Percentiles rank a stretch among this genome's conserved stretches.
These are phyloP conservation scores for Galeopsis tetrahit DNA, from an alignment of 257 asterid species.

Conservation along the genomic window DNA sequence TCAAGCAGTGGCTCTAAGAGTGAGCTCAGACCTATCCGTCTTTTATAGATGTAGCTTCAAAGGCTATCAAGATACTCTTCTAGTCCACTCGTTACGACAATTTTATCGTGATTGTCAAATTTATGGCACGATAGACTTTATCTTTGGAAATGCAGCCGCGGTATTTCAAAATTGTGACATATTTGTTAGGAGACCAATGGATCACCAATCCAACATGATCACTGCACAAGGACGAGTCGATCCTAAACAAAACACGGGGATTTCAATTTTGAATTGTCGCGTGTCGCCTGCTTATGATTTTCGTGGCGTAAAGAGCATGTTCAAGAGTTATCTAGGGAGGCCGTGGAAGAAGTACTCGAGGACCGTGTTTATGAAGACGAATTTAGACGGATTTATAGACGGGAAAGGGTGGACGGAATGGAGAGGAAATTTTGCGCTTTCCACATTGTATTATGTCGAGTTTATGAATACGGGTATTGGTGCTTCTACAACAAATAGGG, in stretches of 20 bases:
- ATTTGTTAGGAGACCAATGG: slow-evolving; percentile 56
- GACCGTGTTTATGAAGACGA: slow-evolving; percentile 54
- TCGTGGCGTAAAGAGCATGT: slow-evolving; percentile 31
- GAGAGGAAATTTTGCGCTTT: slow-evolving; percentile 60
- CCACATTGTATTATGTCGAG: slow-evolving; percentile 70
- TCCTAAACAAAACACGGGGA: slow-evolving; percentile 61
- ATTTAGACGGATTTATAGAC: slow-evolving; percentile 58
- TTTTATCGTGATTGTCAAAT: slow-evolving; percentile 73
- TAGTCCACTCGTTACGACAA: slow-evolving; percentile 61
- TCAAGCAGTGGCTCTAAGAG: slow-evolving; percentile 75
- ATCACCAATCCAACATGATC: slow-evolving; percentile 58
- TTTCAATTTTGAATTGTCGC: slow-evolving; percentile 52
- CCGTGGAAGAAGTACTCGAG: slow-evolving; percentile 75
- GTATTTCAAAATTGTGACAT: slow-evolving; percentile 67
- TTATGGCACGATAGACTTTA: slow-evolving; percentile 69
- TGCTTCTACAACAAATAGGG: slow-evolving; percentile 53
- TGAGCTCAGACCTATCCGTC: slow-evolving; percentile 51
- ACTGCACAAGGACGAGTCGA: slow-evolving; percentile 70
- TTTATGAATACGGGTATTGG: slow-evolving; percentile 65
- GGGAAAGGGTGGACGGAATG: slow-evolving; percentile 67
- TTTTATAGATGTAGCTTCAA: slow-evolving; percentile 67
- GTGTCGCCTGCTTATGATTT: slow-evolving; percentile 52
- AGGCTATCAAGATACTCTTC: slow-evolving; percentile 78
- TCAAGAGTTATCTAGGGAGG: slow-evolving; percentile 61
- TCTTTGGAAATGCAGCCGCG: slow-evolving; percentile 67